Evolutionary conservation across 495 filamentous ascomycete species (phyloP).

Genomic region (Lindgomyces ingoldianus): DNA sequence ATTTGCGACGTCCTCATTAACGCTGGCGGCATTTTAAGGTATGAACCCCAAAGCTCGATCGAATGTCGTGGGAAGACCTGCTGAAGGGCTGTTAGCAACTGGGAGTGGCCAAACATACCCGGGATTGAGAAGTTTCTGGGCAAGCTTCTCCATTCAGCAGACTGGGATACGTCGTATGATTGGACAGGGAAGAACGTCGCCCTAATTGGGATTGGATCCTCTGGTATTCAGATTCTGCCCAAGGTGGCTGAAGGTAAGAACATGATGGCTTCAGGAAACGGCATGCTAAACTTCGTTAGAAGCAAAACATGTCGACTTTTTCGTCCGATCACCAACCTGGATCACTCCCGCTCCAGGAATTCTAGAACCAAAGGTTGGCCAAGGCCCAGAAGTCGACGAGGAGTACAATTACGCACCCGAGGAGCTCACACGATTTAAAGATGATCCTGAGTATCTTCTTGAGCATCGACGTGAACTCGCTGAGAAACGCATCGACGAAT

Average conservation of each 20-base stretch:
- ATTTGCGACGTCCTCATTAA: conserved; percentile 61
- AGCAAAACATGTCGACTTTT: conserved; percentile 62
- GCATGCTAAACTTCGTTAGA: too few relatives aligned
- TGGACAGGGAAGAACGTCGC: conserved; percentile 58
- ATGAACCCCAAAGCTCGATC: too few relatives aligned
- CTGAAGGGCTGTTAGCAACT: too few relatives aligned
- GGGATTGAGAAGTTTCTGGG: conserved; percentile 55
- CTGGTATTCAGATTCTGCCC: conserved; percentile 58
- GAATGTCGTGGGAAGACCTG: too few relatives aligned
- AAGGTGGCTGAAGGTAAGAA: too few relatives aligned
- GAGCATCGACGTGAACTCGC: conserved; percentile 52
- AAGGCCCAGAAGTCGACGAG: conserved; percentile 32
- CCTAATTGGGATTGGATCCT: conserved; percentile 62
- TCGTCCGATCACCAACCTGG: conserved; percentile 68
- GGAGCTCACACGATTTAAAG: conserved; percentile 55
- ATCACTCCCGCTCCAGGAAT: conserved; percentile 59
- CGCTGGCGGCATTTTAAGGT: conserved; percentile 59
- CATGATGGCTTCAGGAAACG: too few relatives aligned
- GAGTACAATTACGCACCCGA: conserved; percentile 49
- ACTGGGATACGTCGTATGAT: conserved; percentile 56
- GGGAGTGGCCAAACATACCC: conserved; percentile 55
- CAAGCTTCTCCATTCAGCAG: conserved; percentile 55
- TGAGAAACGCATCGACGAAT: conserved; percentile 61
- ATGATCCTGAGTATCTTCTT: conserved; percentile 52
- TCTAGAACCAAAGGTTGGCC: conserved; percentile 44